Conservation (phyloP, 1,284 basidiomycete species). For the Hemileia vastatrix region DNA sequence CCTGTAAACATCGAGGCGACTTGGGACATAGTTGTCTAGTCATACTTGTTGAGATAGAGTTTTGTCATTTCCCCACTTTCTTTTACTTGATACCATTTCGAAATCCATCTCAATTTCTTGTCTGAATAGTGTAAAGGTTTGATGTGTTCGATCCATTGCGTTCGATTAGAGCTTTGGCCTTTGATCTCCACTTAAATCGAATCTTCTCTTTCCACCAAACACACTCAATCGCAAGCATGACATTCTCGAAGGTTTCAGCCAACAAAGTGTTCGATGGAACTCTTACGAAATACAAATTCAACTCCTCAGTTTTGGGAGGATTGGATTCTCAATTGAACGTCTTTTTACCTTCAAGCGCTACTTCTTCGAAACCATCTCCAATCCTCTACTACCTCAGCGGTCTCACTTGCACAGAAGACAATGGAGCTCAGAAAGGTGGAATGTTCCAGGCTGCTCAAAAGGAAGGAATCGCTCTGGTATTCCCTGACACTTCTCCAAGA, state of each 20-base stretch:
- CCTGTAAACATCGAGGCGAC: conserved; percentile 8
- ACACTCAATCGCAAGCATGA: too few species aligned
- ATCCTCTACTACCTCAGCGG: conserved; percentile 79
- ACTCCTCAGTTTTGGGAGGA: conserved; percentile 69
- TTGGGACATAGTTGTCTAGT: conserved; percentile 15
- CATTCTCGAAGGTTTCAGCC: too few species aligned
- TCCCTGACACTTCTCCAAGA: conserved; percentile 89
- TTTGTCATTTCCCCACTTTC: too few species aligned
- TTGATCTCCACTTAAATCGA: too few species aligned
- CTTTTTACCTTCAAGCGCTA: conserved; percentile 65
- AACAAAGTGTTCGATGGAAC: conserved; percentile 71
- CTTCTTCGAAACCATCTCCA: conserved; percentile 56
- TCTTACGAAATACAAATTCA: conserved; percentile 77
- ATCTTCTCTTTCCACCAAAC: too few species aligned
- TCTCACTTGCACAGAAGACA: conserved; percentile 90
- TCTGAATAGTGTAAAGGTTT: too few species aligned
- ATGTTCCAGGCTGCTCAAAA: conserved; percentile 69
- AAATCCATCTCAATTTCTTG: too few species aligned
- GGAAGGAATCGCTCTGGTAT: conserved; percentile 79
- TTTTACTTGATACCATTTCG: too few species aligned
- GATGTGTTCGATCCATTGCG: too few species aligned
- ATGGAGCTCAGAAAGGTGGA: conserved; percentile 76
- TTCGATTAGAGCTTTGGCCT: too few species aligned
- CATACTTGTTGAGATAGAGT: too few species aligned
- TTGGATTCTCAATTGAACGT: conserved; percentile 78